These are phyloP conservation scores for Nicotiana obtusifolia DNA, from an alignment of 257 asterid genomes.

Conservation along the genomic window DNA sequence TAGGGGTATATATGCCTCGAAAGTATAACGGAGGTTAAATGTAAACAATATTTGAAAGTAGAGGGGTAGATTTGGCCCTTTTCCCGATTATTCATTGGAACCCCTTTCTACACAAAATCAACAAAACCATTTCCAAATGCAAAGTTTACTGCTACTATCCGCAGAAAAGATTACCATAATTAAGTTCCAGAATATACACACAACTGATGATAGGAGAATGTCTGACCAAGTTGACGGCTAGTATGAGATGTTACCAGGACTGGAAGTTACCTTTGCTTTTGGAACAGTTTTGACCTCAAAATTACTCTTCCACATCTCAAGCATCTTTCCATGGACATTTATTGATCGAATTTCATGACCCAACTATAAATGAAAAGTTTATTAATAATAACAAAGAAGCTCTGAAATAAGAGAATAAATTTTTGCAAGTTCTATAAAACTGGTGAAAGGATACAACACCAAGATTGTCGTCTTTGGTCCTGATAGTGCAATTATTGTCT, in stretches of 20 bases:
- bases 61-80: too few species aligned
- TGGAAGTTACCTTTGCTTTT: conserved; percentile 58
- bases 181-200: conserved; percentile 6
- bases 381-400: background rate
- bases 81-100: background rate
- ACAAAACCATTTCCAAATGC: background rate
- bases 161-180: background rate
- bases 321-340: conserved; percentile 87
- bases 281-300: conserved; percentile 75
- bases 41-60: too few species aligned
- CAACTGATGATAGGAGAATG: background rate
- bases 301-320: conserved; percentile 66
- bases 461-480: conserved; percentile 81
- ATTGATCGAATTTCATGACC: conserved; percentile 97
- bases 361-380: conserved; percentile 39
- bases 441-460: conserved; percentile 37
- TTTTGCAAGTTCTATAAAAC: background rate
- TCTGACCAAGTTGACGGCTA: background rate
- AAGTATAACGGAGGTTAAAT: too few species aligned
- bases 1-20: too few species aligned
- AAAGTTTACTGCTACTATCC: background rate
- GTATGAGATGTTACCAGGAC: background rate
- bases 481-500: conserved; percentile 69
- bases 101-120: background rate
- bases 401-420: background rate